Evolutionary conservation across 1,284 basidiomycete species (phyloP).

Genomic region (Microbotryomycetes sp.): DNA sequence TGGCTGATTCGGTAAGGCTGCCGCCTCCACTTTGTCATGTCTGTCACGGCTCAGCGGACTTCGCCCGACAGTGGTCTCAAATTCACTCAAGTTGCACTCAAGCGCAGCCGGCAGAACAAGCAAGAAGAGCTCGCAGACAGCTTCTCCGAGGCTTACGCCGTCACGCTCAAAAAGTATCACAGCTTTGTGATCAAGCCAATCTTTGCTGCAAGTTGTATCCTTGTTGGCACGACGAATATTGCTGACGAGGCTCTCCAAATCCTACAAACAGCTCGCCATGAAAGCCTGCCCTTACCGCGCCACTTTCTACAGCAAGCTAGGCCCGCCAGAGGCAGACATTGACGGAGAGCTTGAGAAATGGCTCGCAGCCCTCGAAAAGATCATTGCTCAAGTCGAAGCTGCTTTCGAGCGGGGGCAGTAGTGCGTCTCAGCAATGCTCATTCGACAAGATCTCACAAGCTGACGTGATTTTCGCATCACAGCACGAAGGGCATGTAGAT

Average conservation of each 20-base stretch:
- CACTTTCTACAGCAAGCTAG: conserved; percentile 86
- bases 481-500: background rate
- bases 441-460: too few relatives aligned
- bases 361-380: conserved; percentile 47
- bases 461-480: background rate
- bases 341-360: conserved; percentile 65
- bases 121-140: conserved; percentile 63
- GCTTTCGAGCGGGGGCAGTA: conserved; percentile 29
- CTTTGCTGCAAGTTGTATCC: conserved; percentile 60
- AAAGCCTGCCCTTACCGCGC: conserved; percentile 89
- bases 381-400: conserved; percentile 29
- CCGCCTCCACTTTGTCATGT: background rate
- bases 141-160: conserved; percentile 78
- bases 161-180: conserved; percentile 76
- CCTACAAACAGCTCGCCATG: conserved; percentile 71
- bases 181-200: conserved; percentile 77
- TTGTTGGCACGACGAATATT: background rate
- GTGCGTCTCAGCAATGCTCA: background rate
- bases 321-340: conserved; percentile 61
- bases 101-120: conserved; percentile 61
- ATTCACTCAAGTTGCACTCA: conserved; percentile 82
- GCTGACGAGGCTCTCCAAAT: background rate
- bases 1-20: conserved; percentile 73
- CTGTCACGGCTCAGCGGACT: background rate
- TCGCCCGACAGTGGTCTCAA: conserved; percentile 58